phyloP scores from a whole-genome alignment of 2,329 filamentous ascomycete species.

The Cytospora schulzeri region DNA sequence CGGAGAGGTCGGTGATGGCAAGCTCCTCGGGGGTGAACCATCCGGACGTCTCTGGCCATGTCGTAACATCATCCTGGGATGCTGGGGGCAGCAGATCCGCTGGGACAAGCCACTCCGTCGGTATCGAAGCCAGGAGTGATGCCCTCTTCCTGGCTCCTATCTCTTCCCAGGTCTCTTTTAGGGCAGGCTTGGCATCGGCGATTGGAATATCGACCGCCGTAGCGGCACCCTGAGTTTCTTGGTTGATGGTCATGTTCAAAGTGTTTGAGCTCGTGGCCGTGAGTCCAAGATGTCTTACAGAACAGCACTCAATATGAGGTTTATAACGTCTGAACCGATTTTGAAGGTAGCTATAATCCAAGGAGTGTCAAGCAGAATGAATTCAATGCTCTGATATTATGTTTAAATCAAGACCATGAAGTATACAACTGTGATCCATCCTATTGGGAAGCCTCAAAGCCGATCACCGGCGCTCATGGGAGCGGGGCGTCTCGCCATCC shows the following conservation, averaged over 20 bases:
- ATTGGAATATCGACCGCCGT: neutral
- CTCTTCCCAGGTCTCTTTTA: slow-evolving; percentile 42
- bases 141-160: slow-evolving; percentile 47
- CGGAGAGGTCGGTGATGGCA: slow-evolving; percentile 40
- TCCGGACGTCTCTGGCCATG: slow-evolving; percentile 57
- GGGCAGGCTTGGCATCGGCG: neutral
- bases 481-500: neutral
- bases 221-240: neutral
- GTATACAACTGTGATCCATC: neutral
- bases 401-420: neutral
- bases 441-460: neutral
- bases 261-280: neutral
- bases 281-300: neutral
- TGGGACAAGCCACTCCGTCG: slow-evolving; percentile 60
- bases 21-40: slow-evolving; percentile 56
- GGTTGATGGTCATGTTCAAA: slow-evolving; percentile 3
- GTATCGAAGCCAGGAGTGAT: slow-evolving; percentile 51
- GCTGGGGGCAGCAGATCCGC: slow-evolving; percentile 53
- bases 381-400: no score
- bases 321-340: neutral
- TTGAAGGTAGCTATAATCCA: neutral
- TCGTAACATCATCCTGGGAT: slow-evolving; percentile 56
- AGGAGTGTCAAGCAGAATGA: neutral
- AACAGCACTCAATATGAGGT: neutral
- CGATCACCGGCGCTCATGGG: neutral